Evolutionary conservation across 768 basidiomycete species (phyloP).

Genomic region (Tricholoma sp.): DNA sequence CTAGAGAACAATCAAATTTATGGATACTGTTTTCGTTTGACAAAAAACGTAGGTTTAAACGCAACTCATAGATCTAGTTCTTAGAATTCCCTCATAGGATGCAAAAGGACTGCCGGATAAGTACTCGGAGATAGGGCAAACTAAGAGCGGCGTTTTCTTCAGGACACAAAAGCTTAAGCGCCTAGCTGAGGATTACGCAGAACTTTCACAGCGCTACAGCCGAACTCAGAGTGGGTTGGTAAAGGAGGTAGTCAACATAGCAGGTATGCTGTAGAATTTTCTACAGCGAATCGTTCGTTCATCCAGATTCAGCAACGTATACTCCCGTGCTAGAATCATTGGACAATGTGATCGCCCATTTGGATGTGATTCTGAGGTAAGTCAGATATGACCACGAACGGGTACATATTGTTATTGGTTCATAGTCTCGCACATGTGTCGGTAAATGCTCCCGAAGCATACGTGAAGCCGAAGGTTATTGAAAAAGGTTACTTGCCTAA

Average conservation of each 20-base stretch:
- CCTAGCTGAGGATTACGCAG: constrained; percentile 67
- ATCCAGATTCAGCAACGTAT: constrained; percentile 69
- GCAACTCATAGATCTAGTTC: neutral
- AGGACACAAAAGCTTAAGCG: constrained; percentile 72
- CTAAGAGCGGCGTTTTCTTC: constrained; percentile 87
- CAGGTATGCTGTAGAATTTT: constrained; percentile 48
- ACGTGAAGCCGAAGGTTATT: constrained; percentile 78
- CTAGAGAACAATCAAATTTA: constrained; percentile 87
- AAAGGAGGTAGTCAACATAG: constrained; percentile 89
- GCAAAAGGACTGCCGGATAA: constrained; percentile 63
- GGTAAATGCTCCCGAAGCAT: constrained; percentile 78
- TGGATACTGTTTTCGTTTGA: constrained; percentile 90
- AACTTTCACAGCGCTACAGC: constrained; percentile 63
- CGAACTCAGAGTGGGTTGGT: constrained; percentile 78
- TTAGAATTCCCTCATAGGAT: constrained; percentile 50
- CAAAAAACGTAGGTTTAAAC: constrained; percentile 69
- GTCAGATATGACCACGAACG: neutral
- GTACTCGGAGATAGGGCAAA: constrained; percentile 81
- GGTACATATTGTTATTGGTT: neutral
- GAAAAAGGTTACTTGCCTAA: constrained; percentile 58
- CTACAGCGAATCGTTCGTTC: neutral
- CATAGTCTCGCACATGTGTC: constrained; percentile 91
- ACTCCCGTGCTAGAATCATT: constrained; percentile 81
- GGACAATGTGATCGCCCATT: constrained; percentile 79
- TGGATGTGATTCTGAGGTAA: constrained; percentile 90